Percentiles rank a stretch among this genome's conserved stretches.
phyloP scores from a whole-genome alignment of 768 basidiomycete genomes.

The Dentipellis fragilis region DNA sequence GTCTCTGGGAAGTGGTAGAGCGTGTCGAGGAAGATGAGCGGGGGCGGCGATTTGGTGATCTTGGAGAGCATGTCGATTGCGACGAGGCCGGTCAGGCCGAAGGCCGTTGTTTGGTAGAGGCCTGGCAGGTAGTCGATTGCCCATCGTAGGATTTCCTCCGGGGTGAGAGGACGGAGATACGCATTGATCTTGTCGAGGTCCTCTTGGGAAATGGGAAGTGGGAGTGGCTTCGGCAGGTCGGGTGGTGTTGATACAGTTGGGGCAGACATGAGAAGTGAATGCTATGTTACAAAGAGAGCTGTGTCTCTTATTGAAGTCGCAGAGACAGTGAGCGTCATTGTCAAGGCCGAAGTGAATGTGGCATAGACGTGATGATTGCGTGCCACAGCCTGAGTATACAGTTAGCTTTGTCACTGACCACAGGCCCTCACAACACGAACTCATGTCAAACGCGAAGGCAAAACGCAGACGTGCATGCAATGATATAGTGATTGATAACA shows the following conservation, averaged over 20 bases:
- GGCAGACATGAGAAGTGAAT: neutral
- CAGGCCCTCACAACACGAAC: neutral
- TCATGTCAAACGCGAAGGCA: neutral
- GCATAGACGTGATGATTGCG: neutral
- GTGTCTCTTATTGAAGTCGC: no score
- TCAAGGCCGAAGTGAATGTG: neutral
- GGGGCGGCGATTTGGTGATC: conserved; percentile 55
- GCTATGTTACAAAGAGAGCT: neutral
- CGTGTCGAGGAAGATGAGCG: conserved; percentile 94
- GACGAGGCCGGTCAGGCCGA: conserved; percentile 91
- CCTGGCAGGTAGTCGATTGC: conserved; percentile 68
- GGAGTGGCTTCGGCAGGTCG: conserved; percentile 33
- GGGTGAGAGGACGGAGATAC: conserved; percentile 58
- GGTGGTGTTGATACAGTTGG: conserved; percentile 4
- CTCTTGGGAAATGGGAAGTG: conserved; percentile 46
- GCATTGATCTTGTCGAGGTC: conserved; percentile 64
- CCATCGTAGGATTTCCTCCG: conserved; percentile 84
- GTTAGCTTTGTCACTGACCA: neutral
- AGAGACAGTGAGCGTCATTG: no score
- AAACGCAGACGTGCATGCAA: neutral
- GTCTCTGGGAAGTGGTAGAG: conserved; percentile 95
- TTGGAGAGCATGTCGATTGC: conserved; percentile 92
- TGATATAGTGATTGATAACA: neutral
- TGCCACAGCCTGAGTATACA: neutral
- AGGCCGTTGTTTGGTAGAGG: conserved; percentile 91